Conservation (phyloP, 176 grass and related monocot genomes). For the Typha latifolia region DNA sequence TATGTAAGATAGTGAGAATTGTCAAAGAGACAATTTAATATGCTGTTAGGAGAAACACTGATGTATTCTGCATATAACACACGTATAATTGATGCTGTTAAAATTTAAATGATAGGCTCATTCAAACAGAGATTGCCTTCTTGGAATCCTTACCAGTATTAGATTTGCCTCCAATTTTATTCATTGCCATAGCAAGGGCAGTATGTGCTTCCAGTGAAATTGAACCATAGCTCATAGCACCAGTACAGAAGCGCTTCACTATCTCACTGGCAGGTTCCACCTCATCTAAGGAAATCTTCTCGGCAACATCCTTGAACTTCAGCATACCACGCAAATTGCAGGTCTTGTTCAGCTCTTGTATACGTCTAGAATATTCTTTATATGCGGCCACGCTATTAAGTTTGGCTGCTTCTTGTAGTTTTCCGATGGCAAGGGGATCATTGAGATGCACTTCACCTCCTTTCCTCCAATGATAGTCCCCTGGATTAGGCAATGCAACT, state of each 20-base stretch:
- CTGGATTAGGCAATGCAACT: slow-evolving; percentile 73
- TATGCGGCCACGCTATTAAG: slow-evolving; percentile 85
- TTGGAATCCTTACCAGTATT: slow-evolving; percentile 65
- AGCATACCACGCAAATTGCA: slow-evolving; percentile 95
- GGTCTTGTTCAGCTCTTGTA: slow-evolving; percentile 93
- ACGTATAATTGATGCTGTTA: no score
- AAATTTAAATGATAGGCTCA: no score
- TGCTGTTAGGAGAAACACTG: no score
- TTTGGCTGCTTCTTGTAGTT: slow-evolving; percentile 92
- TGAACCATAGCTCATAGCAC: slow-evolving; percentile 99
- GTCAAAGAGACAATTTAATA: no score
- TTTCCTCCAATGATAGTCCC: slow-evolving; percentile 97
- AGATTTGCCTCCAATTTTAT: slow-evolving; percentile 98
- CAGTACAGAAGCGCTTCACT: slow-evolving; percentile 87
- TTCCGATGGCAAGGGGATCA: slow-evolving; percentile 92
- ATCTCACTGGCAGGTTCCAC: slow-evolving; percentile 88
- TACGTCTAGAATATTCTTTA: slow-evolving; percentile 78
- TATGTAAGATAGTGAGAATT: no score
- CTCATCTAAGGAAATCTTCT: slow-evolving; percentile 78
- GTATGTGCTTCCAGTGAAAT: slow-evolving; percentile 98
- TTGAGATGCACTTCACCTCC: slow-evolving; percentile 93
- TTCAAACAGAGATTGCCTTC: no score
- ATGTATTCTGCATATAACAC: no score
- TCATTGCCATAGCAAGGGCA: slow-evolving; percentile 93
- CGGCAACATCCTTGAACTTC: slow-evolving; percentile 71